Evolutionary conservation across 176 grass and related monocot species (phyloP).

Genomic region (Eragrostis curvula): DNA sequence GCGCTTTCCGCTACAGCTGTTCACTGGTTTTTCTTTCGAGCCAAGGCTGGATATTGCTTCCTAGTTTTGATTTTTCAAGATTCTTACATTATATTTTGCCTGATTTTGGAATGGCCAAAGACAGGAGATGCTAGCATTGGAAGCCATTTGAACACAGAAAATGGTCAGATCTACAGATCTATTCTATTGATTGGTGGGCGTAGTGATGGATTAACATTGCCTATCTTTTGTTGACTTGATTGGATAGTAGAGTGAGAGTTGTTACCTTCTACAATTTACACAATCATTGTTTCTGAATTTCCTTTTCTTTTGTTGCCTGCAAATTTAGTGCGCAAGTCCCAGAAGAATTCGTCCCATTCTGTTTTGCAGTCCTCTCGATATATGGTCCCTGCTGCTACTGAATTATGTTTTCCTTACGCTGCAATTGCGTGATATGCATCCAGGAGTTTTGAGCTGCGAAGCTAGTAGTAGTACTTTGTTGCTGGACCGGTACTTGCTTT

Average conservation of each 20-base stretch:
- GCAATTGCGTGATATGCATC: neutral
- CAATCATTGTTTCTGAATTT: neutral
- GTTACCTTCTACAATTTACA: neutral
- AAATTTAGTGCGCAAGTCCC: neutral
- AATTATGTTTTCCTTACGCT: neutral
- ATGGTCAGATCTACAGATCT: conserved; percentile 36
- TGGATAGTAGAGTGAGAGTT: conserved; percentile 8
- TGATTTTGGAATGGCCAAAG: conserved; percentile 22
- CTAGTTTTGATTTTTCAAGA: conserved; percentile 47
- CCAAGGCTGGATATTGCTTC: conserved; percentile 78
- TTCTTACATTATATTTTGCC: conserved; percentile 37
- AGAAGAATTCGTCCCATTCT: neutral
- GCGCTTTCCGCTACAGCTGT: conserved; percentile 90
- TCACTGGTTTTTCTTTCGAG: conserved; percentile 88
- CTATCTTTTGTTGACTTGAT: conserved; percentile 20
- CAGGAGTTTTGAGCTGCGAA: neutral
- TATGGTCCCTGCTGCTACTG: neutral
- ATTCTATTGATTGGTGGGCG: conserved; percentile 56
- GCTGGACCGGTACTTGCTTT: neutral
- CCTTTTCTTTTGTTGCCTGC: neutral
- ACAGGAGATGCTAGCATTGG: conserved; percentile 32
- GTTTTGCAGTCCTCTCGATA: neutral
- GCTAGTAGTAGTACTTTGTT: neutral
- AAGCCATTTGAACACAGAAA: conserved; percentile 35
- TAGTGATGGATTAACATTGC: conserved; percentile 21